These are phyloP conservation scores for Starmerella powellii DNA, from an alignment of 805 yeast species.

Conservation along the genomic window DNA sequence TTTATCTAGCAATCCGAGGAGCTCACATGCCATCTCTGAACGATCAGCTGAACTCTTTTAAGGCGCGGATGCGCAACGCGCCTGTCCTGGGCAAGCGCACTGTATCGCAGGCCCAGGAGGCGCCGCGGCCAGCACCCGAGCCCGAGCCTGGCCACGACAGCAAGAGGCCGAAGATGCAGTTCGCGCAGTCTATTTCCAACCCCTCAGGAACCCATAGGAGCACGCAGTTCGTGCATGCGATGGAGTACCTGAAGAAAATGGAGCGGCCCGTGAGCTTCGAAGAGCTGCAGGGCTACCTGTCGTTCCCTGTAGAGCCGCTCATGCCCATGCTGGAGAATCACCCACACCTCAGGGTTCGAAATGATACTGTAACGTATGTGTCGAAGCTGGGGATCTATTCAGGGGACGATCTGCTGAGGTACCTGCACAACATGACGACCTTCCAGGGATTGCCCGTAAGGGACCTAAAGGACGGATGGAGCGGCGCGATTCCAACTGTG, in stretches of 20 bases:
- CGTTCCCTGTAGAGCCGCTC: slow-evolving; percentile 49
- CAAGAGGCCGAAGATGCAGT: slow-evolving; percentile 22
- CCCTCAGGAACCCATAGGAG: slow-evolving; percentile 52
- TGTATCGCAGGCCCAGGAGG: slow-evolving; percentile 9
- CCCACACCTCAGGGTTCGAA: slow-evolving; percentile 63
- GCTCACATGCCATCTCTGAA: slow-evolving; percentile 32
- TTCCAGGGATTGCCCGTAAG: slow-evolving; percentile 80
- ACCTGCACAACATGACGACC: slow-evolving; percentile 67
- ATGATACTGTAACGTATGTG: slow-evolving; percentile 66
- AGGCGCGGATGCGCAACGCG: slow-evolving; percentile 46
- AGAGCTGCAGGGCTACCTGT: slow-evolving; percentile 56
- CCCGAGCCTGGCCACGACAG: slow-evolving; percentile 13
- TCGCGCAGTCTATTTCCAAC: slow-evolving; percentile 11
- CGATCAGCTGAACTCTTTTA: slow-evolving; percentile 55
- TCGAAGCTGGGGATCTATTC: slow-evolving; percentile 80
- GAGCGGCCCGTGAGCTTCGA: slow-evolving; percentile 59
- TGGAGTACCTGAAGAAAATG: slow-evolving; percentile 63
- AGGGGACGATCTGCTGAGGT: slow-evolving; percentile 61
- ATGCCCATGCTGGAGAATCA: slow-evolving; percentile 61
- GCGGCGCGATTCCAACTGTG: slow-evolving; percentile 69
- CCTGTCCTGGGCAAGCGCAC: slow-evolving; percentile 36
- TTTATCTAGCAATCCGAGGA: too few relatives aligned
- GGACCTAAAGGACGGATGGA: slow-evolving; percentile 84
- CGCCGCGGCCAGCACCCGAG: slow-evolving; percentile 14
- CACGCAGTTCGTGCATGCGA: slow-evolving; percentile 80